Percentiles rank a stretch among this genome's conserved stretches.
Evolutionary conservation across 1,284 basidiomycete genomes (phyloP).

Genomic region (Puccinia coronata): DNA sequence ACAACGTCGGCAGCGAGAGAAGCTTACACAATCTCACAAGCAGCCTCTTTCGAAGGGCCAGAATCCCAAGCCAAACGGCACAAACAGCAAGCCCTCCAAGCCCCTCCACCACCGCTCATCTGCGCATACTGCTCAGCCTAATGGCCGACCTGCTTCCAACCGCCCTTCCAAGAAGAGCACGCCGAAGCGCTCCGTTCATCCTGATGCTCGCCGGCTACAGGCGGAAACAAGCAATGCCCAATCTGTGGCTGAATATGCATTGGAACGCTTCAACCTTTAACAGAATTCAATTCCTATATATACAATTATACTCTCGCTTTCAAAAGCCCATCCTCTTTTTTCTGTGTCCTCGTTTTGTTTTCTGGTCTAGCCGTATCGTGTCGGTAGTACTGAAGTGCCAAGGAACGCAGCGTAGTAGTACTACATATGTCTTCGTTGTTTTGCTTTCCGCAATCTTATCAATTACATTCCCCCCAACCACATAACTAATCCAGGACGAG

Average conservation of each 20-base stretch:
- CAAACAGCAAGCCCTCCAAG: neutral
- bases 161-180: neutral
- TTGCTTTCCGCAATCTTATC: too few species aligned
- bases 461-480: too few species aligned
- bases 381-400: too few species aligned
- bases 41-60: neutral
- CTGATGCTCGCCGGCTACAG: neutral
- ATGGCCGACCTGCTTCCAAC: neutral
- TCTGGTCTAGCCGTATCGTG: too few species aligned
- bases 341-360: too few species aligned
- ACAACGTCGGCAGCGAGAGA: slow-evolving; percentile 4
- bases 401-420: too few species aligned
- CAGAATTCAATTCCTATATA: too few species aligned
- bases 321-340: too few species aligned
- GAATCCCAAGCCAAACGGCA: neutral
- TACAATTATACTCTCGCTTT: too few species aligned
- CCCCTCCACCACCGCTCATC: neutral
- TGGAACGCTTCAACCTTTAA: slow-evolving; percentile 1
- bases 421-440: too few species aligned
- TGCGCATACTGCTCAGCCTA: neutral
- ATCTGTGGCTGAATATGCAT: neutral
- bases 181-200: neutral
- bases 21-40: neutral
- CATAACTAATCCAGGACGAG: too few species aligned
- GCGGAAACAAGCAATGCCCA: neutral